phyloP scores from a whole-genome alignment of 78 protist genomes.

The Polysphondylium violaceum region DNA sequence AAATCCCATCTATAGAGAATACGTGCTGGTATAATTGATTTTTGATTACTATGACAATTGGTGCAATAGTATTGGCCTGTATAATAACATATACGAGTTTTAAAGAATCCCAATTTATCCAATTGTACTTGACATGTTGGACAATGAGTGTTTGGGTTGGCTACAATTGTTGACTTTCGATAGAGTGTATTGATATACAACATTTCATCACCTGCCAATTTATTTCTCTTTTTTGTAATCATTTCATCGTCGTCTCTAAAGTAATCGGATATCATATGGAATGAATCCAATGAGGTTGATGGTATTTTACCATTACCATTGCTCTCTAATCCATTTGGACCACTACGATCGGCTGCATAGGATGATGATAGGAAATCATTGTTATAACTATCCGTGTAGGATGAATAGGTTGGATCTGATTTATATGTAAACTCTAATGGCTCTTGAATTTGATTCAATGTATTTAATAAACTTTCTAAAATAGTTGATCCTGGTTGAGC shows the following conservation, averaged over 20 bases:
- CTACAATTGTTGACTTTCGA: background rate
- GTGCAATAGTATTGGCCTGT: conserved; percentile 68
- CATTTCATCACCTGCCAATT: conserved; percentile 45
- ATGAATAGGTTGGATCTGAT: conserved; percentile 39
- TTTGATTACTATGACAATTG: conserved; percentile 35
- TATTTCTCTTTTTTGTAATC: background rate
- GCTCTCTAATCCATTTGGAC: background rate
- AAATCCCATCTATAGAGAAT: conserved; percentile 59
- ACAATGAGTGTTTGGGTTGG: background rate
- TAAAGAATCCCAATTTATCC: conserved; percentile 65
- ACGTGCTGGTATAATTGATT: conserved; percentile 26
- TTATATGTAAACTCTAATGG: conserved; percentile 10
- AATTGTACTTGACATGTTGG: conserved; percentile 44
- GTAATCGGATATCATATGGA: conserved; percentile 9
- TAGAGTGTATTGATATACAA: conserved; percentile 13
- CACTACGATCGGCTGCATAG: background rate
- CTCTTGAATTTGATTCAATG: conserved; percentile 13
- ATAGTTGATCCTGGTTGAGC: no score
- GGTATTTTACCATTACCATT: background rate
- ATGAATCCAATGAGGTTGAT: background rate
- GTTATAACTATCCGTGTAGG: conserved; percentile 24
- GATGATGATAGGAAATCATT: conserved; percentile 5
- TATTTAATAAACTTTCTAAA: conserved; percentile 20
- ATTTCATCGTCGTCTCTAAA: background rate
- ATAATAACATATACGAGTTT: conserved; percentile 53